These are phyloP conservation scores for Furculomyces boomerangus DNA, from an alignment of 371 early-diverging fungal genomes.

Conservation along the genomic window DNA sequence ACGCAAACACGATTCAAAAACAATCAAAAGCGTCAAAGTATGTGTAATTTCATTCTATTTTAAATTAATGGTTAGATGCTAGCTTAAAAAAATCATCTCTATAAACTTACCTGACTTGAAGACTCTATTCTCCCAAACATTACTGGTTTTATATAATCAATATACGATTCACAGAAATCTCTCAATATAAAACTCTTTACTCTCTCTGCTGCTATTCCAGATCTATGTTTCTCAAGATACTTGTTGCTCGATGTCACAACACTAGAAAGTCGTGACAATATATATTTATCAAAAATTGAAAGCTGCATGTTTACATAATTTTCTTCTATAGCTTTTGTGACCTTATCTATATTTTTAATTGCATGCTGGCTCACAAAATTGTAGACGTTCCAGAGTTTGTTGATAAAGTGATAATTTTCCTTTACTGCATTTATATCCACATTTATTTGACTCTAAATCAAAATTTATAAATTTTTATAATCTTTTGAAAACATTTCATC, in stretches of 20 bases:
- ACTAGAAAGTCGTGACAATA: slow-evolving; percentile 63
- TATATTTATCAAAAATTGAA: slow-evolving; percentile 64
- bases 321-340: neutral
- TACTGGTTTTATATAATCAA: slow-evolving; percentile 59
- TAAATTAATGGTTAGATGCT: slow-evolving; percentile 9
- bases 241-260: slow-evolving; percentile 41
- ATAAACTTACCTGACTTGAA: slow-evolving; percentile 21
- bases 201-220: slow-evolving; percentile 70
- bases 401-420: slow-evolving; percentile 87
- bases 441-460: slow-evolving; percentile 72
- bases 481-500: neutral
- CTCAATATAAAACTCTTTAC: slow-evolving; percentile 77
- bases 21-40: slow-evolving; percentile 1
- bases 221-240: slow-evolving; percentile 50
- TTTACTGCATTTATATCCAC: slow-evolving; percentile 86
- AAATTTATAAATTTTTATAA: neutral
- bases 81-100: slow-evolving; percentile 2
- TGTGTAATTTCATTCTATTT: slow-evolving; percentile 1
- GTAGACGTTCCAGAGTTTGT: slow-evolving; percentile 97
- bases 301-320: slow-evolving; percentile 7
- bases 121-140: slow-evolving; percentile 26
- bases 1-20: slow-evolving; percentile 31
- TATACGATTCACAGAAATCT: slow-evolving; percentile 91
- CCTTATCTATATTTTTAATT: slow-evolving; percentile 6
- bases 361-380: slow-evolving; percentile 52